Evolutionary conservation across 2,329 filamentous ascomycete species (phyloP).

Genomic region (Plenodomus tracheiphilus): DNA sequence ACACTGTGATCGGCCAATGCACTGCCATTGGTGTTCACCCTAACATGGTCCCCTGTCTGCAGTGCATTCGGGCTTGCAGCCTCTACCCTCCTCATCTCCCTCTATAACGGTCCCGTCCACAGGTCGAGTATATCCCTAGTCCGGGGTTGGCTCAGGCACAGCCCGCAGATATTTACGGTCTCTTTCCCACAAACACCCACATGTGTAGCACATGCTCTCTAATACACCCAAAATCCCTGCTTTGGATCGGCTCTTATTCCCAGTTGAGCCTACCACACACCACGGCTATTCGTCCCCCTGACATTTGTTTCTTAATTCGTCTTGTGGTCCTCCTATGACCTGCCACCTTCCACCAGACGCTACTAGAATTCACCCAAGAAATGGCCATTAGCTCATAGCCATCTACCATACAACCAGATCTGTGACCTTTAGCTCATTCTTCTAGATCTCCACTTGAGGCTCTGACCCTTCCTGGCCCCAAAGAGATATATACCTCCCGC

Average conservation of each 20-base stretch:
- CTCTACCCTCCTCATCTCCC: constrained; percentile 23
- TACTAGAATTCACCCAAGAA: constrained; percentile 32
- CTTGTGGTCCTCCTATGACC: constrained; percentile 31
- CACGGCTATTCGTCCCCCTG: constrained; percentile 30
- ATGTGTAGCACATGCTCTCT: constrained; percentile 37
- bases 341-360: constrained; percentile 31
- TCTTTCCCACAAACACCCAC: constrained; percentile 29
- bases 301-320: constrained; percentile 35
- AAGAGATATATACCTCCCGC: constrained; percentile 38
- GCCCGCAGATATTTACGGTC: constrained; percentile 45
- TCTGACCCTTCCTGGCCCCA: constrained; percentile 36
- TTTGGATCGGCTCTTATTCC: constrained; percentile 40
- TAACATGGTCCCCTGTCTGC: constrained; percentile 23
- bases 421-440: constrained; percentile 32
- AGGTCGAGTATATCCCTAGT: constrained; percentile 22
- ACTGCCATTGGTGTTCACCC: constrained; percentile 31
- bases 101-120: constrained; percentile 10
- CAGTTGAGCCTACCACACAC: constrained; percentile 28
- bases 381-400: constrained; percentile 37
- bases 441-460: constrained; percentile 36
- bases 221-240: constrained; percentile 35
- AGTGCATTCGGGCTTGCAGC: constrained; percentile 36
- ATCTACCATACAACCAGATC: constrained; percentile 38
- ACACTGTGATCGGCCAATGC: constrained; percentile 27
- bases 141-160: constrained; percentile 41